Base-by-base conservation (phyloP, 2,329 filamentous ascomycete genomes). In the Diaporthe ilicicola region DNA sequence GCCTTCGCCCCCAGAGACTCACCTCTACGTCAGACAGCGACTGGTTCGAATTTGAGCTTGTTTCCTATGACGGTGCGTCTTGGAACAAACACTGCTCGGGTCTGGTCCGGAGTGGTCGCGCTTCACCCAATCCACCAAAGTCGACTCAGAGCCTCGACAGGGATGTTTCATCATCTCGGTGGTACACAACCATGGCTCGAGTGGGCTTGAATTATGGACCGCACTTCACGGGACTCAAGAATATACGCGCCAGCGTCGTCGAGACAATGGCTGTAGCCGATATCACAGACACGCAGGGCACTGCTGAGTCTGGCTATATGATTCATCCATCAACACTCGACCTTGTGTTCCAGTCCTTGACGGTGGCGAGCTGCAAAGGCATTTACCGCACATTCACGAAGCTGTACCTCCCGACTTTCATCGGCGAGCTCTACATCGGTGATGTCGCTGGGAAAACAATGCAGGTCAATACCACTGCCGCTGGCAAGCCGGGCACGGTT, bases 381-480 rank as follows among this genome's bases (percentile, higher is more conserved):
- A 6, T 22, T 7, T 15, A n/a, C 13, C 3, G 46, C 12, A 12
- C 22, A 3, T 66, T 72, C 12, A 71, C 71, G 1, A 73, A 73
- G 34, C 67, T 75, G 12, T 69, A 70, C 5, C 74, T 79, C 1
- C 78, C 78, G 10, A 78, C 78, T 0, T 71, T 73, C 55, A 78
- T 76, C 71, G 77, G 76, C 27, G 75, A 77, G 50, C 37, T 75
- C 6, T 69, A 73, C 29, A 42, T 74, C 17, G 50, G 51, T 24
- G 17, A 3, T 6, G 17, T 3, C 3, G n/a, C 17, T 3, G 24
- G 13, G 12, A 4, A n/a, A 5, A 27, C 13, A 6, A n/a, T 54
- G 6, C 17, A n/a, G 7, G 13, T 54, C 29, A n/a, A 15, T 4
- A 27, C 24, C 17, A 15, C 4, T 27, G 51, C 51, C 24, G 29